phyloP scores from a whole-genome alignment of 176 grass and related monocot genomes.

The sorghum (Sorghum bicolor) region Sorghum_bicolor_NCBIv3 NC_012870.2:53884001-53884500 shows the following conservation, averaged over 20 bases:
- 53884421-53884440: conserved; percentile 7
- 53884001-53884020: conserved; percentile 14
- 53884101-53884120: conserved; percentile 11
- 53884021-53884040: not conserved
- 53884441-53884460: not conserved
- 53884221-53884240: conserved; percentile 19
- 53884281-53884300: not conserved
- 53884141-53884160: conserved; percentile 27
- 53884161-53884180: not conserved
- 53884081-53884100: not conserved
- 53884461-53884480: conserved; percentile 3
- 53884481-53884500: conserved; percentile 43
- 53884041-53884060: too few relatives aligned
- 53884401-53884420: conserved; percentile 25
- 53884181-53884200: conserved; percentile 28
- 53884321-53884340: too few relatives aligned
- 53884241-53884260: conserved; percentile 25
- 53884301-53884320: not conserved
- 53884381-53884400: conserved; percentile 34
- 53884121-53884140: not conserved
- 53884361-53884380: too few relatives aligned
- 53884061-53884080: too few relatives aligned
- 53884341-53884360: too few relatives aligned
- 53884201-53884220: conserved; percentile 16
- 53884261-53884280: conserved; percentile 28